These are phyloP conservation scores for Micromonas pusilla DNA, from an alignment of 139 green algal genomes.

Conservation along the genomic window DNA sequence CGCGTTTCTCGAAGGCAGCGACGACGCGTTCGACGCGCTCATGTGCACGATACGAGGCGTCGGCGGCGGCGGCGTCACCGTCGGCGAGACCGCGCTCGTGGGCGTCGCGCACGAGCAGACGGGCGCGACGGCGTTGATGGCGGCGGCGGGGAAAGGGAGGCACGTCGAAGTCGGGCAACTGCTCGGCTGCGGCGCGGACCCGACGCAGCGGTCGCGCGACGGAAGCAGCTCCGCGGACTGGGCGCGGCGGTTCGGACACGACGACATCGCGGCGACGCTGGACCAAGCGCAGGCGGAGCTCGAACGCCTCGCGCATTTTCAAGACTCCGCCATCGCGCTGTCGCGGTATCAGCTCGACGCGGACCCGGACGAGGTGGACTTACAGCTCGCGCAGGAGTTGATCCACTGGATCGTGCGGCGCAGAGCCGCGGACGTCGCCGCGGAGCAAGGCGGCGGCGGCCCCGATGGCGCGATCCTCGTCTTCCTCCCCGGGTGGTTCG, in stretches of 20 bases:
- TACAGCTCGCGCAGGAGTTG: conserved; percentile 28
- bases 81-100: not conserved
- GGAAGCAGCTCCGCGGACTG: conserved; percentile 49
- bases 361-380: conserved; percentile 42
- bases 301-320: not conserved
- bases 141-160: conserved; percentile 58
- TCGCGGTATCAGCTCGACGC: conserved; percentile 36
- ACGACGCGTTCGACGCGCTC: conserved; percentile 22
- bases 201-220: conserved; percentile 32
- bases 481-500: conserved; percentile 79
- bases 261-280: conserved; percentile 25
- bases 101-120: conserved; percentile 40
- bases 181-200: conserved; percentile 57
- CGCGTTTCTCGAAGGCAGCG: conserved; percentile 8
- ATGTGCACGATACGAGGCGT: conserved; percentile 1
- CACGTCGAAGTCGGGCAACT: conserved; percentile 49
- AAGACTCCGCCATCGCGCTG: not conserved
- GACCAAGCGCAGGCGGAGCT: not conserved
- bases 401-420: conserved; percentile 30
- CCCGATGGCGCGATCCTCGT: conserved; percentile 60
- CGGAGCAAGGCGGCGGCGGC: not conserved
- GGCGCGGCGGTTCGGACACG: conserved; percentile 50
- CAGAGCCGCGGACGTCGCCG: conserved; percentile 1
- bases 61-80: not conserved
- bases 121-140: conserved; percentile 70